Base-by-base conservation (phyloP, 208 protist genomes). In the Novymonas esmeraldas region DNA sequence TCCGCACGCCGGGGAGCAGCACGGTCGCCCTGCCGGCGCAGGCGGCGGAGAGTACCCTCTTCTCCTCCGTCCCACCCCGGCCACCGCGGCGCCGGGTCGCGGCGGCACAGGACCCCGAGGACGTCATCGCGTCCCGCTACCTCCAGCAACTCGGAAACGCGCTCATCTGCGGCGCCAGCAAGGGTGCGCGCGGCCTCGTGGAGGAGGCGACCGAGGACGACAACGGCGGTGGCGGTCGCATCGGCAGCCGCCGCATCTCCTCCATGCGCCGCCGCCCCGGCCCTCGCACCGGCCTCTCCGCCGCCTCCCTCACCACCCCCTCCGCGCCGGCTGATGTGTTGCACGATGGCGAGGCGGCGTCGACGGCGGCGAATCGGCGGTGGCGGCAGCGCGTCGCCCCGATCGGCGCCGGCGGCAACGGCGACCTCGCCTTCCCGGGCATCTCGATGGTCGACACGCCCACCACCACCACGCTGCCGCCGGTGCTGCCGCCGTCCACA, bases 121-220 rank as follows among this genome's bases (percentile, higher is more conserved):
- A 65, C 36, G 22, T 56, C 6, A 60, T 76, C 18, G 55, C 70
- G 6, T 56, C 62, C 4, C 70, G 70, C 16, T 70, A 76, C 56
- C 55, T 76, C 5, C 54, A 76, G 34, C 70, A 56, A 7, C 70
- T 76, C 39, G 70, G 70, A 24, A 70, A 70, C 46, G 60, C 56
- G 3, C 38, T 76, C 34, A 60, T 76, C 14, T 42, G 70, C 0
- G 38, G 48, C 5, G 29, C 62, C n/a, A 48, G 33, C 34, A 56
- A 24, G 2, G 44, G 24, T 13, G 16, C 18, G 6, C 18, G 14
- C 6, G 42, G 34, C 6, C 26, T 3, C 13, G 22, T 46, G 10
- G 56, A 24, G 6, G 56, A 61, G 38, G 16, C 26, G 24, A 31
- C 56, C 24, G 18, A 33, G 22, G 39, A 48, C 39, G 24, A 34